A percentile compares a stretch with the other conserved stretches of the same genome.
phyloP scores from a whole-genome alignment of 768 basidiomycete species.

The Mycena latifolia region DNA sequence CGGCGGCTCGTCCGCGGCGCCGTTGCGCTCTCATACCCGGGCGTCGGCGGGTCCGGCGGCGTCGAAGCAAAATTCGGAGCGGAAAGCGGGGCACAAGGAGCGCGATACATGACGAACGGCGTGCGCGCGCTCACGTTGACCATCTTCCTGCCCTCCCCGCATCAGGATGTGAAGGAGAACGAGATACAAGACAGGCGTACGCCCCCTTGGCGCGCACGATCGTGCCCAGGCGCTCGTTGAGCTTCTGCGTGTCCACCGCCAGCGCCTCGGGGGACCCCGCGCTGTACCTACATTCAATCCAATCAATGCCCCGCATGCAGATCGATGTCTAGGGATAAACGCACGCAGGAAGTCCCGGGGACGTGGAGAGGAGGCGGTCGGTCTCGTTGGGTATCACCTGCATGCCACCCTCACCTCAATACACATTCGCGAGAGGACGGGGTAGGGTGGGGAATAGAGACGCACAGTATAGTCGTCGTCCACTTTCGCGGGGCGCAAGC shows the following conservation, averaged over 20 bases:
- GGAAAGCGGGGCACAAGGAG: no score
- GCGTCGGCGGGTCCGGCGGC: no score
- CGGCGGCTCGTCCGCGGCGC: no score
- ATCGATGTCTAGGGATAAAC: neutral
- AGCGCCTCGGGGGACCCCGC: neutral
- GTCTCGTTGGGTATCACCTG: conserved; percentile 25
- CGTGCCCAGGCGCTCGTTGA: conserved; percentile 65
- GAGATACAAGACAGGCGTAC: no score
- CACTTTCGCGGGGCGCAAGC: no score
- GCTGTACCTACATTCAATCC: no score
- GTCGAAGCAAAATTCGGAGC: no score
- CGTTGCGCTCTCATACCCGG: no score
- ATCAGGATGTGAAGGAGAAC: no score
- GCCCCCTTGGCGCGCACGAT: conserved; percentile 74
- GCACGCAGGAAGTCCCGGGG: conserved; percentile 5
- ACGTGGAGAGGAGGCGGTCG: neutral
- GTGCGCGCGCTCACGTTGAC: no score
- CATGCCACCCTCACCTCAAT: neutral
- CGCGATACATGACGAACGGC: no score
- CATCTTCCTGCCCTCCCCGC: no score
- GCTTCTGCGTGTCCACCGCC: conserved; percentile 57
- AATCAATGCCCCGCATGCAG: neutral
- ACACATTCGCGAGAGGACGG: neutral
- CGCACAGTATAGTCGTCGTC: conserved; percentile 20
- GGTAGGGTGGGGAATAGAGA: neutral